phyloP scores from a whole-genome alignment of 2,329 filamentous ascomycete species.

The Graphium sp. region DNA sequence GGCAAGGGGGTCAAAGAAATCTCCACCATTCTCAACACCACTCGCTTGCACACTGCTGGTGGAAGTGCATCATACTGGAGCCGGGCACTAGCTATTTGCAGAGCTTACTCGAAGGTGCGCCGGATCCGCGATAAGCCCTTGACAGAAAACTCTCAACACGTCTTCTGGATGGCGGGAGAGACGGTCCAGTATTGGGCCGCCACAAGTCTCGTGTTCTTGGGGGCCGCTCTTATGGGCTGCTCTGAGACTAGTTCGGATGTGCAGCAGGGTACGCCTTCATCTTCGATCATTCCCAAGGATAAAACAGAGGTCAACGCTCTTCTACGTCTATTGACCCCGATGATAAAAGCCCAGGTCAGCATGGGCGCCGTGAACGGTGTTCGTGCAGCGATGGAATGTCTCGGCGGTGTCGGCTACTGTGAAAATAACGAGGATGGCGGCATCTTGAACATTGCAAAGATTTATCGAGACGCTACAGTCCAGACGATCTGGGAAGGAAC shows the following conservation, averaged over 20 bases:
- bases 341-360: conserved; percentile 42
- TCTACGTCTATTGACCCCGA: conserved; percentile 39
- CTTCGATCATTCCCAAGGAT: conserved; percentile 16
- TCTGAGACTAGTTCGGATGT: conserved; percentile 6
- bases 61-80: conserved; percentile 31
- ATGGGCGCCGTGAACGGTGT: conserved; percentile 30
- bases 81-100: conserved; percentile 35
- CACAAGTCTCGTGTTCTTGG: conserved; percentile 37
- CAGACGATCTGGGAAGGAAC: conserved; percentile 58
- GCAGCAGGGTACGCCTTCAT: conserved; percentile 2
- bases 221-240: conserved; percentile 34
- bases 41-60: conserved; percentile 39
- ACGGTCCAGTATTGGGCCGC: conserved; percentile 37
- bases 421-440: conserved; percentile 44
- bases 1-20: conserved; percentile 54
- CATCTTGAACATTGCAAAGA: conserved; percentile 46
- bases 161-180: conserved; percentile 38
- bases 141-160: conserved; percentile 34
- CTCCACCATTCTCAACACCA: conserved; percentile 50
- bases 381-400: conserved; percentile 42
- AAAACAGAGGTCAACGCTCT: conserved; percentile 22
- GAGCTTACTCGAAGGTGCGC: too few relatives aligned
- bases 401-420: conserved; percentile 51
- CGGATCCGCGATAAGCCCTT: conserved; percentile 26
- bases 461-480: conserved; percentile 49